Conservation (phyloP, 2,329 filamentous ascomycete species). For the Fusarium dimerum region DNA sequence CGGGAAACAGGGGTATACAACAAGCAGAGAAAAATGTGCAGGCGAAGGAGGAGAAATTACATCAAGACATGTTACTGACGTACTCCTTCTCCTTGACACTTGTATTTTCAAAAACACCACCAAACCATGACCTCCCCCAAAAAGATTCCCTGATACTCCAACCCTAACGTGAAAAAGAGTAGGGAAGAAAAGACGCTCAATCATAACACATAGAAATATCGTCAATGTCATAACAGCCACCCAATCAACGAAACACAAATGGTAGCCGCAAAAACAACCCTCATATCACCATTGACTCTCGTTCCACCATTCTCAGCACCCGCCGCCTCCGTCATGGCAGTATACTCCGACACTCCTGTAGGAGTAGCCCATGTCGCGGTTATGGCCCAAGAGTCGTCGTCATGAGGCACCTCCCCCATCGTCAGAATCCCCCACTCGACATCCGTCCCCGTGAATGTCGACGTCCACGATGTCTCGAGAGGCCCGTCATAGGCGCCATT, state of each 20-base stretch:
- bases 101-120: too few species aligned
- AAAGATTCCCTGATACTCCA: too few species aligned
- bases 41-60: too few species aligned
- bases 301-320: constrained; percentile 7
- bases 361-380: constrained; percentile 24
- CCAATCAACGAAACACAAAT: background rate
- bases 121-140: too few species aligned
- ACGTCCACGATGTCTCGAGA: constrained; percentile 47
- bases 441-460: constrained; percentile 42
- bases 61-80: too few species aligned
- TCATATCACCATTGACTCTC: background rate
- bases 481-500: constrained; percentile 43
- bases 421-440: constrained; percentile 49
- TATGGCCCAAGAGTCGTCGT: constrained; percentile 28
- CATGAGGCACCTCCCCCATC: constrained; percentile 39
- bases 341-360: constrained; percentile 10
- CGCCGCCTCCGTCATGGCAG: constrained; percentile 18
- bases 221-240: too few species aligned
- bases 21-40: too few species aligned
- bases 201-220: too few species aligned
- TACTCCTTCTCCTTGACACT: too few species aligned
- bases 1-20: too few species aligned
- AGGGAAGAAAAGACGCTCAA: too few species aligned
- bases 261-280: constrained; percentile 2
- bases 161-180: too few species aligned